Base-by-base conservation (phyloP, 129 eudicot species). In the Deinandra increscens region DNA sequence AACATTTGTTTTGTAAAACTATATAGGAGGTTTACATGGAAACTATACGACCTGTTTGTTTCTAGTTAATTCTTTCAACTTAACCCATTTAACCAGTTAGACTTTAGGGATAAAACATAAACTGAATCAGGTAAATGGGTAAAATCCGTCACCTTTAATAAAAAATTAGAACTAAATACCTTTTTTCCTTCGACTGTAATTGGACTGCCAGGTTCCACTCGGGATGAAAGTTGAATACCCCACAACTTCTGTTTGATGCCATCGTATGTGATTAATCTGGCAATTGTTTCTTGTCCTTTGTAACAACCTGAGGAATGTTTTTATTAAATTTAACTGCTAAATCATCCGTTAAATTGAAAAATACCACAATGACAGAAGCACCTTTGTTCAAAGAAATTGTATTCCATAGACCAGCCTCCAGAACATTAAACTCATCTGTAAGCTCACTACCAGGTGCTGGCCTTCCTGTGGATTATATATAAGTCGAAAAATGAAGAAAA, bases 371-470 rank as follows among this genome's bases (percentile, higher is more conserved):
- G 66, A 71, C 20, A 78, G 59, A 45, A 7, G 41, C 48, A 82
- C 97, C 97, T 86, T 90, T 90, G 77, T 86, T 79, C 60, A 86
- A 64, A 66, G 97, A 91, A 22, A 91, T 73, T 49, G 97, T 76
- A 68, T 84, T 87, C 97, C 95, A 91, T 19, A 91, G 87, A 80
- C 91, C 89, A 64, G 95, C 97, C 87, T 91, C 97, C 36, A 91
- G 82, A 75, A 91, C 97, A 70, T 91, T 91, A 76, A 78, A 91
- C 58, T 91, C 97, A 4, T 85, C 79, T 11, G 95, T 85, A 72
- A 91, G 91, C 84, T 91, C 97, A 67, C 83, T 87, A 34, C 89
- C 95, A 48, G 97, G 97, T 72, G 82, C 75, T 15, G 97, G 97
- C 71, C 88, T 87, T 77, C 97, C 95, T 91, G 90, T 72, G 77